Conservation (phyloP, 371 early-diverging fungal genomes). For the Mucor lusitanicus region DNA sequence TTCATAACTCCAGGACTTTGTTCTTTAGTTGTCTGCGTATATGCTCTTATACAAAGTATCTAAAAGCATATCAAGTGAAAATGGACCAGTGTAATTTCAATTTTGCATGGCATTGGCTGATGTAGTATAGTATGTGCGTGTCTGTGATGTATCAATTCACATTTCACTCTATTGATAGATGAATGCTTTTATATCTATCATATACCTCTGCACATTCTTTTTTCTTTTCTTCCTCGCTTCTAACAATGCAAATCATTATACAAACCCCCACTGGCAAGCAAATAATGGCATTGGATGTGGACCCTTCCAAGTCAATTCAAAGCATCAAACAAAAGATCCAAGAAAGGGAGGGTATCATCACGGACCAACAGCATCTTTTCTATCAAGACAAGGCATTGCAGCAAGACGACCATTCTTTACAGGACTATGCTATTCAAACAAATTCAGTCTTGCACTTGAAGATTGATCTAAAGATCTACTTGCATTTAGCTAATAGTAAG, state of each 20-base stretch:
- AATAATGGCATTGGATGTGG: neutral
- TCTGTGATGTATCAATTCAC: too few species aligned
- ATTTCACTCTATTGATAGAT: too few species aligned
- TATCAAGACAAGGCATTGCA: neutral
- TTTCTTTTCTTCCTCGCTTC: neutral
- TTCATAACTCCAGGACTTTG: neutral
- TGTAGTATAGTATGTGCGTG: too few species aligned
- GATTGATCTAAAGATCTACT: neutral
- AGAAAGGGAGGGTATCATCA: slow-evolving; percentile 96
- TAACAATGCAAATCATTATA: neutral
- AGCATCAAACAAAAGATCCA: slow-evolving; percentile 71
- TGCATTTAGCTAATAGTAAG: neutral
- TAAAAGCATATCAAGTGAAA: too few species aligned
- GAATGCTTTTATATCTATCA: neutral
- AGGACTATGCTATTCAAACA: neutral
- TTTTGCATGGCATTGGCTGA: too few species aligned
- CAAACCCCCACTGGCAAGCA: neutral
- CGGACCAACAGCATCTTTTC: slow-evolving; percentile 65
- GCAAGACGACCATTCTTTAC: neutral
- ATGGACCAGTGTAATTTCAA: too few species aligned
- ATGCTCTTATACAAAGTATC: too few species aligned
- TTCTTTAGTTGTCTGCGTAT: neutral
- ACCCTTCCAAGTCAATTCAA: neutral
- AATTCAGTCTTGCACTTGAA: neutral
- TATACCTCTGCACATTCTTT: neutral